Evolutionary conservation across 1,284 basidiomycete genomes (phyloP), one percentile per base, ranked within the genome.

Genomic region (Malassezia dermatis): DNA sequence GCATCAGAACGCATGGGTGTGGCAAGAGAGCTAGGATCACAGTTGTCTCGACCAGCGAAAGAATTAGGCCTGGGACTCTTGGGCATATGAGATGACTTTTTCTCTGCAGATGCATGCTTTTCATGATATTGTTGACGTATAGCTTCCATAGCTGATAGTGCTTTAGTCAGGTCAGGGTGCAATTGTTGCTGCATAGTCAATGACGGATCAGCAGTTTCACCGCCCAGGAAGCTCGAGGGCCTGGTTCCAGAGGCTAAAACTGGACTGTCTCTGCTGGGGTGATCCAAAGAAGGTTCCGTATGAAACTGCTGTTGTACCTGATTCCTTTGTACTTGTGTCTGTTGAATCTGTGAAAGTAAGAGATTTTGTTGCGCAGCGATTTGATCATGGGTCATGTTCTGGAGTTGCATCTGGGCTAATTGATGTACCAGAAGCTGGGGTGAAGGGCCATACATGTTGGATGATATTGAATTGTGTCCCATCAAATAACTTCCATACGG

Each of bases 301-400:
- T 27, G 41, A 1, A 27, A 26, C 19, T 24, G 24, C 5, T 15
- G 12, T 27, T 42, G 44, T 11, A 24, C 26, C 26, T 42, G 41
- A 1, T 24, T 28, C 2, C 40, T 23, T n/a, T 48, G 37, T 15
- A 47, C 49, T 27, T 57, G 55, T 5, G 44, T 45, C 5, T 51
- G 44, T 39, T 52, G 55, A 27, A 57, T 47, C 30, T 57, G 49
- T 2, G 50, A 31, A 1, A 57, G 44, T 8, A 57, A 39, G 11
- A 48, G 39, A 4, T 52, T 44, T 26, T 52, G 55, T 23, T 57
- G 55, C n/a, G 47, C 21, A 11, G 48, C 27, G n/a, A 57, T 23
- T 19, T 51, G 48, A 11, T 57, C 54, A n/a, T 46, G 19, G 8
- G 51, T 30, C 37, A 43, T 43, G 24, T 35, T 46, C 15, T 57